Conservation (phyloP, 2,329 filamentous ascomycete species). For the Madurella fahalii region DNA sequence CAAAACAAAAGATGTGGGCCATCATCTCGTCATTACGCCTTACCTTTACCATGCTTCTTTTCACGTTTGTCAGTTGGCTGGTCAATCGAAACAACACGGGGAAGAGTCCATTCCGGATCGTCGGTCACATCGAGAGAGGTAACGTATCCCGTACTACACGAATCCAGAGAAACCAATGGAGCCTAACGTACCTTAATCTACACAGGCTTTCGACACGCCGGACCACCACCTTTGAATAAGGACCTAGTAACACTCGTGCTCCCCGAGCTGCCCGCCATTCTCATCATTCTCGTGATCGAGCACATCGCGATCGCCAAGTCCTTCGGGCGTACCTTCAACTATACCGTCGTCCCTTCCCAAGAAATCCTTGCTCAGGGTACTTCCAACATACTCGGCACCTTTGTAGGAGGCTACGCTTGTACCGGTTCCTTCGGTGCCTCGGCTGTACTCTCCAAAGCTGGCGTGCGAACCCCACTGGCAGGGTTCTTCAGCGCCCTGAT, state of each 20-base stretch:
- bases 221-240: conserved; percentile 44
- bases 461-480: conserved; percentile 80
- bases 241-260: conserved; percentile 54
- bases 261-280: conserved; percentile 63
- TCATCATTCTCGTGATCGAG: conserved; percentile 76
- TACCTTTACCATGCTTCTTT: conserved; percentile 73
- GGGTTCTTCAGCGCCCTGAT: conserved; percentile 80
- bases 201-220: conserved; percentile 68
- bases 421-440: conserved; percentile 89
- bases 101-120: conserved; percentile 27
- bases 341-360: conserved; percentile 74
- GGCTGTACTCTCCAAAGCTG: conserved; percentile 91
- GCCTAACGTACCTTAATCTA: neutral
- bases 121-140: conserved; percentile 1
- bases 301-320: conserved; percentile 82
- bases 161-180: too few relatives aligned
- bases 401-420: conserved; percentile 77
- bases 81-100: conserved; percentile 55
- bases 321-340: conserved; percentile 76
- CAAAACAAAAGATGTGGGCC: conserved; percentile 66
- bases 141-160: neutral
- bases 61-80: conserved; percentile 71
- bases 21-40: conserved; percentile 75
- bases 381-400: conserved; percentile 69
- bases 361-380: conserved; percentile 75